phyloP scores from a whole-genome alignment of 2,329 filamentous ascomycete genomes.

The Aspergillus sojae region DNA sequence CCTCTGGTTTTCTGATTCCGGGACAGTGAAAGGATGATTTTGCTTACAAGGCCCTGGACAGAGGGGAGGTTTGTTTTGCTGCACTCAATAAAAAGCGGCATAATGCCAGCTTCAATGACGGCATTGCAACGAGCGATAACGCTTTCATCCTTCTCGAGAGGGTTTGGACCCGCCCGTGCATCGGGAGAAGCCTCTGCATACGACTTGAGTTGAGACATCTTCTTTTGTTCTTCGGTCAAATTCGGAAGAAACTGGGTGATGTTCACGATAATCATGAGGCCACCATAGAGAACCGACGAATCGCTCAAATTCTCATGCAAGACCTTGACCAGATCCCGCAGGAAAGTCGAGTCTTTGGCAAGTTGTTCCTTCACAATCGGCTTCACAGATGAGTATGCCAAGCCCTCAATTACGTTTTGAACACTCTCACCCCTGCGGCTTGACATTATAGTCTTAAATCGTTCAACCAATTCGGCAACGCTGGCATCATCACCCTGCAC shows the following conservation, averaged over 20 bases:
- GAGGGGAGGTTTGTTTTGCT: conserved; percentile 72
- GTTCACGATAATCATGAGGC: conserved; percentile 82
- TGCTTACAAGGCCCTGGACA: conserved; percentile 68
- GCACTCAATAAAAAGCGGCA: conserved; percentile 75
- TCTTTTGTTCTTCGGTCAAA: conserved; percentile 87
- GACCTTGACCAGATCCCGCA: conserved; percentile 66
- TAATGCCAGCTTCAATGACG: conserved; percentile 76
- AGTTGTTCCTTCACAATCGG: conserved; percentile 83
- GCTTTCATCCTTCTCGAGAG: conserved; percentile 73
- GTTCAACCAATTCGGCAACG: conserved; percentile 55
- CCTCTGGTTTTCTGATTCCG: conserved; percentile 74
- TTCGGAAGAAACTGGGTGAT: conserved; percentile 77
- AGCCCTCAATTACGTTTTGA: conserved; percentile 80
- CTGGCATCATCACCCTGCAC: conserved; percentile 46
- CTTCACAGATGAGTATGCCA: conserved; percentile 89
- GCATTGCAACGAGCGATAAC: conserved; percentile 75
- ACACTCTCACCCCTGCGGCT: conserved; percentile 55
- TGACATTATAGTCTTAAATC: conserved; percentile 55
- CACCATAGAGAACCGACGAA: conserved; percentile 78
- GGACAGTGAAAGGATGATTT: conserved; percentile 77
- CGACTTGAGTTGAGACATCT: conserved; percentile 86
- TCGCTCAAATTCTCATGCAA: conserved; percentile 56
- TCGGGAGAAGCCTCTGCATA: conserved; percentile 85
- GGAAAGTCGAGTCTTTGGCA: conserved; percentile 66
- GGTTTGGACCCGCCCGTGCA: conserved; percentile 61